phyloP scores from a whole-genome alignment of 1,284 basidiomycete genomes.

The Psilocybe mexicana region DNA sequence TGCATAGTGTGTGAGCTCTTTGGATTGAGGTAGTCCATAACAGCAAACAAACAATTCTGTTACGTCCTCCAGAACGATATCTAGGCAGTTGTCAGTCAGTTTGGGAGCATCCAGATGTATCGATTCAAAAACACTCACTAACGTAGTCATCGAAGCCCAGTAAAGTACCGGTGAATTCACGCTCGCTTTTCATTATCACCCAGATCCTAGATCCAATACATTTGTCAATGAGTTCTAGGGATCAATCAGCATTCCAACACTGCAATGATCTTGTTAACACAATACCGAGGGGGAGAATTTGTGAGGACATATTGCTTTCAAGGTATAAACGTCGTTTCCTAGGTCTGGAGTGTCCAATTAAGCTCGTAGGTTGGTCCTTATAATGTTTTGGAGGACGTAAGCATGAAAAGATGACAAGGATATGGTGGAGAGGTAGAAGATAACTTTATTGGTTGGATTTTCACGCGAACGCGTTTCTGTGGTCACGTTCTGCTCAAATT shows the following conservation, averaged over 20 bases:
- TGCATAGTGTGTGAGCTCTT: neutral
- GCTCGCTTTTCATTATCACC: slow-evolving; percentile 96
- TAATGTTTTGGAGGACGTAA: neutral
- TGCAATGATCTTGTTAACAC: neutral
- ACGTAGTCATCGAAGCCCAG: slow-evolving; percentile 99
- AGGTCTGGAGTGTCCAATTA: neutral
- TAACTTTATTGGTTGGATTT: neutral
- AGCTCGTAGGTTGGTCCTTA: neutral
- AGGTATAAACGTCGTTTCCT: neutral
- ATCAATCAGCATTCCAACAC: slow-evolving; percentile 1
- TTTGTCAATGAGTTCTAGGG: slow-evolving; percentile 85
- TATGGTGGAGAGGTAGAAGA: neutral
- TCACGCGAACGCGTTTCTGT: neutral
- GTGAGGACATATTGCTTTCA: slow-evolving; percentile 45
- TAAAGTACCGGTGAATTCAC: slow-evolving; percentile 94
- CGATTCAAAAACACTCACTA: slow-evolving; percentile 68
- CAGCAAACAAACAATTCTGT: slow-evolving; percentile 79
- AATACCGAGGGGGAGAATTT: slow-evolving; percentile 55
- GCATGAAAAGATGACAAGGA: slow-evolving; percentile 3
- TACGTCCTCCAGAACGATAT: slow-evolving; percentile 98
- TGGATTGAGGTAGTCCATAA: neutral
- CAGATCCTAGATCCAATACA: slow-evolving; percentile 94
- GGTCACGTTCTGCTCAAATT: neutral
- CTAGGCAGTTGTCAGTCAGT: slow-evolving; percentile 42
- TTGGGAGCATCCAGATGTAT: slow-evolving; percentile 2